Evolutionary conservation across 768 basidiomycete species (phyloP), one percentile per base, ranked within the genome.

Genomic region (Kondoa malvinella): DNA sequence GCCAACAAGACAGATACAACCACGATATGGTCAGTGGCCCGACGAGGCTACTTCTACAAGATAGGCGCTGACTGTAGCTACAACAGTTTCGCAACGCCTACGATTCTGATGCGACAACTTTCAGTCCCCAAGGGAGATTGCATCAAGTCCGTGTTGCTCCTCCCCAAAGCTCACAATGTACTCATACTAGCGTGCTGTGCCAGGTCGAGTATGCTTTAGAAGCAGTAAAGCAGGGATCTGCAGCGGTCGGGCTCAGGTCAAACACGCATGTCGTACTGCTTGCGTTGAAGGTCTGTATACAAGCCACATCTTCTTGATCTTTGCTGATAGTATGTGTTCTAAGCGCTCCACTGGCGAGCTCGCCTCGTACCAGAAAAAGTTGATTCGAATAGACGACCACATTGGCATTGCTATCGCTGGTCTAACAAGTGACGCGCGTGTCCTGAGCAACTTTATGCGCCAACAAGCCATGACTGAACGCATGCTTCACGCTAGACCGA

Each of bases 361-460:
- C 65, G 92, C 95, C 17, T 90, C 89, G n/a, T 97, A 97, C 82
- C 95, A 99, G 77, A 92, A 97, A 81, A 97, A 99, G 83, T 88
- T 97, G 87, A 95, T 94, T 78, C 83, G 92, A 75, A 94, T 99
- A 85, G 95, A 99, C 76, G 92, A 97, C 78, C 95, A 99, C 80
- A 86, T 95, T 73, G 95, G 95, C n/a, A 91, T 99, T 75, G 94
- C 92, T 62, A 97, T 99, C 76, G 95, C 95, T 64, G 95, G 95
- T n/a, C 80, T 99, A 70, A 99, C 95, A 8, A 92, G 89, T 59
- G 95, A 99, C 80, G 95, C 95, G 57, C 87, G 95, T 77, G 95
- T 97, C 1, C 78, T 99, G 73, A 94, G 90, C 77, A 97, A 99
- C 80, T 96, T 94, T 77, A 97, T 99, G 95, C 84, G 95, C 50